Evolutionary conservation across 225 moss, liverwort and hornwort species (phyloP).

Genomic region (Sphagnum tenellum): DNA sequence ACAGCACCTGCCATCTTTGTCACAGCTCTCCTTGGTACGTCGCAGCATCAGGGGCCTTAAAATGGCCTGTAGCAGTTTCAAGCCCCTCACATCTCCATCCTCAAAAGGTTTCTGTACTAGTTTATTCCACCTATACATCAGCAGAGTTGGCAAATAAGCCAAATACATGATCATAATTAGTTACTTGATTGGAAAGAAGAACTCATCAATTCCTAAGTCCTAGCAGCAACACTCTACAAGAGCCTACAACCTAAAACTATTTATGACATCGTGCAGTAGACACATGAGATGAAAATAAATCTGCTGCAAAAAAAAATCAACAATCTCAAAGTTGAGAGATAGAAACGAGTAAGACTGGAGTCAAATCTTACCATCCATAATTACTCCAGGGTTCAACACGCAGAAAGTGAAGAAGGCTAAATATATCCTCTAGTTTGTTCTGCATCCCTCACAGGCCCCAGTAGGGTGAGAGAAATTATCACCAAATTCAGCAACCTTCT

Average conservation of each 20-base stretch:
- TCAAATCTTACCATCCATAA: slow-evolving; percentile 56
- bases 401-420: slow-evolving; percentile 75
- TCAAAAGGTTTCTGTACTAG: slow-evolving; percentile 85
- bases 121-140: slow-evolving; percentile 62
- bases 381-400: slow-evolving; percentile 93
- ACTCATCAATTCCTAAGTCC: too few relatives aligned
- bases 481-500: too few relatives aligned
- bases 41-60: slow-evolving; percentile 82
- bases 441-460: slow-evolving; percentile 4
- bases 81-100: slow-evolving; percentile 70
- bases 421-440: slow-evolving; percentile 90
- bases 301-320: background rate
- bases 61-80: slow-evolving; percentile 66
- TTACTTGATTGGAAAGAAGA: too few relatives aligned
- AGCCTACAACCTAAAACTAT: too few relatives aligned
- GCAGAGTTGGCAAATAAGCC: background rate
- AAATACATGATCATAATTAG: too few relatives aligned
- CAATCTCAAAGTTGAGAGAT: background rate
- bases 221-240: too few relatives aligned
- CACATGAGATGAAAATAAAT: too few relatives aligned
- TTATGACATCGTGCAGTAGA: too few relatives aligned
- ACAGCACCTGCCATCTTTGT: slow-evolving; percentile 60
- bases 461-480: too few relatives aligned
- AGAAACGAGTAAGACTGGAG: background rate
- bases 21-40: slow-evolving; percentile 73